These are phyloP conservation scores for Xylaria castorea DNA, from an alignment of 495 filamentous ascomycete species.

Conservation along the genomic window DNA sequence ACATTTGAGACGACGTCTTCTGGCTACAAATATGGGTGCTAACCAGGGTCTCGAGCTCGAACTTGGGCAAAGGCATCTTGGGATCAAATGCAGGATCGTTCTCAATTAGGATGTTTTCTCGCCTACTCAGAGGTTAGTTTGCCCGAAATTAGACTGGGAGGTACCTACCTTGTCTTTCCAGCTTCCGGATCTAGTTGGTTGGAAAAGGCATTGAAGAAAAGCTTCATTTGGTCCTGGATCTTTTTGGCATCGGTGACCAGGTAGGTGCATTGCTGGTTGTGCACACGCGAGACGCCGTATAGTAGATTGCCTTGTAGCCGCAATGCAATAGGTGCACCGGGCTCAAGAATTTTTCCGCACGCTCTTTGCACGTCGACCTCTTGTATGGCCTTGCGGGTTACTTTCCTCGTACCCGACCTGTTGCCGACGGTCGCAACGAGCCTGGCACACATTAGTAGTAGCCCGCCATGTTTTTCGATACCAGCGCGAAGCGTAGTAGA, in stretches of 20 bases:
- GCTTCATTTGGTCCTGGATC: conserved; percentile 73
- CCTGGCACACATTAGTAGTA: conserved; percentile 56
- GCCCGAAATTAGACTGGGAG: neutral
- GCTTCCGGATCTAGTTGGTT: conserved; percentile 72
- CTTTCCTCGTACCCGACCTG: conserved; percentile 67
- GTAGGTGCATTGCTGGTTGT: conserved; percentile 85
- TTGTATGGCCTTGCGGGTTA: conserved; percentile 87
- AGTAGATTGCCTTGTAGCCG: conserved; percentile 91
- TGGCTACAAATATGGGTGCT: conserved; percentile 43
- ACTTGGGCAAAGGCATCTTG: conserved; percentile 63
- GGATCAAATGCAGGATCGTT: conserved; percentile 91
- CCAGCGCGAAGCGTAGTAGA: neutral
- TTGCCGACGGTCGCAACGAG: conserved; percentile 87
- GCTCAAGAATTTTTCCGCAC: conserved; percentile 83
- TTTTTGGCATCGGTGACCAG: conserved; percentile 80
- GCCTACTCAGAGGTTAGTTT: conserved; percentile 55
- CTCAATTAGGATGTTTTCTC: conserved; percentile 75
- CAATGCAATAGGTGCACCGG: conserved; percentile 87
- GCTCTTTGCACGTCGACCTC: conserved; percentile 87
- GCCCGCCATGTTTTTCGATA: neutral
- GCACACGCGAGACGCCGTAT: conserved; percentile 84
- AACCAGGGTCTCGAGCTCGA: conserved; percentile 60
- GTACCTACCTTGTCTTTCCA: conserved; percentile 70
- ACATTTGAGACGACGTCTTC: conserved; percentile 57
- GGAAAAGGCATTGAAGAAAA: conserved; percentile 60